Conservation (phyloP, 306 rosid genomes). For the Malus asiatica region DNA sequence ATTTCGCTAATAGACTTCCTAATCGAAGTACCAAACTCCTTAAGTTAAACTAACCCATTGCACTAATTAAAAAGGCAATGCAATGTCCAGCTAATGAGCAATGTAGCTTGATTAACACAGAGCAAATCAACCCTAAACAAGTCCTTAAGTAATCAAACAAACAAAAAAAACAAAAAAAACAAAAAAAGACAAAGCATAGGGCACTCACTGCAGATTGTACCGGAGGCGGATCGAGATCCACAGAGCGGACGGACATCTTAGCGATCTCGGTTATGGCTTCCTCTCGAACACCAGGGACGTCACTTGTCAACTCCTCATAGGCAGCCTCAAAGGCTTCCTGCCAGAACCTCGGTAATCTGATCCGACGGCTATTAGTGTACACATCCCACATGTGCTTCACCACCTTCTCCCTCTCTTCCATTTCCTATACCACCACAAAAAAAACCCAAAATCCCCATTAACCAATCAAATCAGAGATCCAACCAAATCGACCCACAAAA, state of each 20-base stretch:
- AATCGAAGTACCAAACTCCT: neutral
- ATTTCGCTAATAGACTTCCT: neutral
- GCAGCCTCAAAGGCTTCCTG: conserved; percentile 96
- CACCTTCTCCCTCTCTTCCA: conserved; percentile 99
- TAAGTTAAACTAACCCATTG: neutral
- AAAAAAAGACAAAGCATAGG: neutral
- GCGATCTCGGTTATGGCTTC: conserved; percentile 83
- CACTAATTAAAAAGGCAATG: too few species aligned
- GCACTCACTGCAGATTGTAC: conserved; percentile 67
- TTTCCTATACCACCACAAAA: conserved; percentile 46
- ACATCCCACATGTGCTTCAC: conserved; percentile 99
- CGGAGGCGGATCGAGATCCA: conserved; percentile 69
- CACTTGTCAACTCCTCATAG: conserved; percentile 81
- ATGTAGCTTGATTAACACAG: neutral
- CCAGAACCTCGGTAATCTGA: conserved; percentile 90
- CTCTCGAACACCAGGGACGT: conserved; percentile 65
- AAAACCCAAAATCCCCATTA: neutral
- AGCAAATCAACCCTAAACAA: neutral
- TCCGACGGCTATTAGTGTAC: conserved; percentile 84
- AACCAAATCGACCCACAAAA: neutral
- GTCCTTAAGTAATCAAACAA: neutral
- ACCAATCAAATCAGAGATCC: conserved; percentile 19
- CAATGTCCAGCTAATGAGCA: neutral
- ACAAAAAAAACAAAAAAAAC: too few species aligned
- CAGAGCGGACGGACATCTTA: conserved; percentile 80